phyloP scores from a whole-genome alignment of 1,284 basidiomycete genomes.

The Inonotus hispidus region DNA sequence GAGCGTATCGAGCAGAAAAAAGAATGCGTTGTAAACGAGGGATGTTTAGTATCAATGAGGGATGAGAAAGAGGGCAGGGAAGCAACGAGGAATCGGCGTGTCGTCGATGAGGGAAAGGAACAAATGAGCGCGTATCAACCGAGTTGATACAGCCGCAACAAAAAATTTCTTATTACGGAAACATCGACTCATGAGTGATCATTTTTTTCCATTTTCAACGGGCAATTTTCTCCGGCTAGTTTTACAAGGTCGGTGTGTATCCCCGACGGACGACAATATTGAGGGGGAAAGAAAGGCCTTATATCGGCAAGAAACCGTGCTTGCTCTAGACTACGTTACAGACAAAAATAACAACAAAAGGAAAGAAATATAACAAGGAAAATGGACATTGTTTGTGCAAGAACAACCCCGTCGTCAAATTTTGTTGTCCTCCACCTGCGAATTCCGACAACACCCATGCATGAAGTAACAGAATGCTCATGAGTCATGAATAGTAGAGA shows the following conservation, averaged over 20 bases:
- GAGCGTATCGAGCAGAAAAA: not conserved
- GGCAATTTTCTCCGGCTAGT: not conserved
- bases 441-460: not conserved
- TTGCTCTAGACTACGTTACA: constrained; percentile 13
- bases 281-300: too few relatives aligned
- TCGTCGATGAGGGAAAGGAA: constrained; percentile 4
- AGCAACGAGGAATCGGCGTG: constrained; percentile 8
- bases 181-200: not conserved
- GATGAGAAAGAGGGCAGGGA: constrained; percentile 3
- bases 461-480: too few relatives aligned
- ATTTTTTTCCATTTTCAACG: not conserved
- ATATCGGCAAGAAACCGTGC: not conserved
- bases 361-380: not conserved
- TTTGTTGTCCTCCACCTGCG: not conserved
- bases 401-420: not conserved
- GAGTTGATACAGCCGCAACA: not conserved
- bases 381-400: constrained; percentile 2
- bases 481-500: not conserved
- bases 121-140: not conserved
- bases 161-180: not conserved
- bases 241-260: not conserved
- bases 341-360: not conserved
- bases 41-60: not conserved
- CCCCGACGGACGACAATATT: too few relatives aligned
- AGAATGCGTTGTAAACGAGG: not conserved